Base-by-base conservation (phyloP, 2,329 filamentous ascomycete genomes). In the Aspergillus floridensis region DNA sequence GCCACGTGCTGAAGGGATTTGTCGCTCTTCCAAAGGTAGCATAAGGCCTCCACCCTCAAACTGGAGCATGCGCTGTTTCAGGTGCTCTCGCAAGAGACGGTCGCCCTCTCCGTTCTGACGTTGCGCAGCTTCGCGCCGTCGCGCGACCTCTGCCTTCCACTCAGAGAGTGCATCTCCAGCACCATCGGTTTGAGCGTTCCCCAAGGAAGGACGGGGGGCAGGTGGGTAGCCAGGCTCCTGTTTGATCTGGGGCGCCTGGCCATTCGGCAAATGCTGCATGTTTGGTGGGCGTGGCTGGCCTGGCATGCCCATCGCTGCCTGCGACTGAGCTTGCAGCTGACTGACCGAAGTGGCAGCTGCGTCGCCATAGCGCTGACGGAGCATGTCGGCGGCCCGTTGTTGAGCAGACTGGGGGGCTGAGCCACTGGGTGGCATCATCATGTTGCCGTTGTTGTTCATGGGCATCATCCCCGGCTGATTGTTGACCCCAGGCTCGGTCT, bases 101-200 rank as follows among this genome's bases (percentile, higher is more conserved):
- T 81, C 76, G 24, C 68, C 72, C 59, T 74, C 68, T 4, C 68
- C 69, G 50, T 71, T 72, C 48, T 76, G 69, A 26, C 66, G 66
- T 50, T 70, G 63, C 46, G 76, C 74, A 49, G 75, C 71, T 59
- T 76, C 74, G 59, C 79, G 73, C 55, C 79, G 73, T 52, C 75
- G 73, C 49, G 75, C 70, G 58, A 80, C 79, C 65, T 81, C 79
- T 6, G 74, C 71, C 57, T 79, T 77, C 79, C 80, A 82, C 49
- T 85, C 80, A 5, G 84, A 84, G 47, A 85, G 75, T 3, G 83
- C 82, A 63, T 87, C 88, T 51, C 76, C 80, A 32, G 89, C 79
- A 53, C 93, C 93, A 71, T 98, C 93, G 14, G 88, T 88, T 74
- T 97, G 90, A 24, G 86, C 77, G 51, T 80, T 79, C 52, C 76